Base-by-base conservation (phyloP, 2,329 filamentous ascomycete genomes). In the Colletotrichum australisinense region DNA sequence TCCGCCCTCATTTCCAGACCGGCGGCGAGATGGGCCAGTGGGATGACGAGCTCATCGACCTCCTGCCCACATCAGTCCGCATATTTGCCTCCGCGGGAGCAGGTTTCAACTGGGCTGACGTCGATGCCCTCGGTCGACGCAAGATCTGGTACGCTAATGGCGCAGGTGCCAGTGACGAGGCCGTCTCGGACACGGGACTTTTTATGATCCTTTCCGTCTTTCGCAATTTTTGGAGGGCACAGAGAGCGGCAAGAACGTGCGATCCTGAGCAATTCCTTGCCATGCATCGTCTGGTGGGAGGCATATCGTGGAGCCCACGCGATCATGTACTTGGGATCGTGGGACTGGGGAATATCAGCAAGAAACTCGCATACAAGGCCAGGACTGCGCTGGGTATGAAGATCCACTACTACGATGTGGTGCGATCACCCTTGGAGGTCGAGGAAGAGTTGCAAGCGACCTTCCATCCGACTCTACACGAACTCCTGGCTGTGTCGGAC, bases 11-110 rank as follows among this genome's bases (percentile, higher is more conserved):
- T 75, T 92, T 88, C 83, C 86, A 89, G 60, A 89, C 88, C 0
- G 90, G 90, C n/a, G 89, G 88, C 4, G 89, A 92, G 76, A 91
- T 92, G 90, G 88, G 88, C 35, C 86, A 85, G 16, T 92, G 89
- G 89, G 86, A 92, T 75, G 78, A 83, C 42, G 88, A 91, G 76
- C 80, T 92, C 2, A 90, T 92, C 56, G 75, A 78, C 0, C 80
- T 89, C 4, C 80, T 92, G 0, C 90, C 90, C 0, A 19, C 78
- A 0, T 87, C 86, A 16, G 87, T 89, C 69, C 85, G 85, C 62
- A 88, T 92, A 42, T 92, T 90, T 78, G 88, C 90, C 35, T 89
- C 86, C 14, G 90, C 90, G 2, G 90, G 90, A 6, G 90, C 90
- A 2, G 84, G 90, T 11, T 92, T 90, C 77, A 89, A 92, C 79